Base-by-base conservation (phyloP, 371 early-diverging fungal species). In the Mucor plumbeus region DNA sequence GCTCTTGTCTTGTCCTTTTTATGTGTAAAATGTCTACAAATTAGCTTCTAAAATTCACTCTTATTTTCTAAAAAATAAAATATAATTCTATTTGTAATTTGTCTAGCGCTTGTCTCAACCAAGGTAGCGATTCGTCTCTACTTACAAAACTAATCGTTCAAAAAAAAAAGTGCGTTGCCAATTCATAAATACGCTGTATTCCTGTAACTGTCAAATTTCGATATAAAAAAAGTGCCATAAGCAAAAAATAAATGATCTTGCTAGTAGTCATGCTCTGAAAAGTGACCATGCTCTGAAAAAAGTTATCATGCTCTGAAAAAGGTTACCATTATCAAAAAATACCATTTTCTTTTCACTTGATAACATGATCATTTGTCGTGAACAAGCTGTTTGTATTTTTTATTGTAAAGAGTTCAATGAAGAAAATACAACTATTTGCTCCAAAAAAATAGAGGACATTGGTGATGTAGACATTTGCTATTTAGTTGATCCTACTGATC, bases 381-480 rank as follows among this genome's bases (percentile, higher is more conserved):
- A 56, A 57, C 65, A 65, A 65, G 65, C 65, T 47, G 19, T 65
- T 44, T 65, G 59, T 57, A 65, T 65, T 44, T 65, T 65, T 48
- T 65, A 65, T 59, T 65, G 65, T 59, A 48, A 59, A 65, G 59
- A 35, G 33, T 59, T 48, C 26, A 58, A 31, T 35, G 47, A 59
- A 64, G 43, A 56, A 34, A 57, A n/a, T n/a, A n/a, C n/a, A n/a
- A n/a, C n/a, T n/a, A n/a, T n/a, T n/a, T n/a, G n/a, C n/a, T n/a
- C n/a, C n/a, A n/a, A n/a, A n/a, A n/a, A n/a, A n/a, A 65, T 59
- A 58, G 57, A 65, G 59, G 60, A 65, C 53, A 65, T 59, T 59
- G 41, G 39, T 36, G 53, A 59, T 59, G n/a, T 65, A 38, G 66
- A 65, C 26, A 65, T 65, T 59, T 65, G 66, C 40, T 65, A 65